Percentiles rank a stretch among this genome's conserved stretches.
These are phyloP conservation scores for Leccinum angustisporum DNA, from an alignment of 1,284 basidiomycete genomes.

Conservation along the genomic window DNA sequence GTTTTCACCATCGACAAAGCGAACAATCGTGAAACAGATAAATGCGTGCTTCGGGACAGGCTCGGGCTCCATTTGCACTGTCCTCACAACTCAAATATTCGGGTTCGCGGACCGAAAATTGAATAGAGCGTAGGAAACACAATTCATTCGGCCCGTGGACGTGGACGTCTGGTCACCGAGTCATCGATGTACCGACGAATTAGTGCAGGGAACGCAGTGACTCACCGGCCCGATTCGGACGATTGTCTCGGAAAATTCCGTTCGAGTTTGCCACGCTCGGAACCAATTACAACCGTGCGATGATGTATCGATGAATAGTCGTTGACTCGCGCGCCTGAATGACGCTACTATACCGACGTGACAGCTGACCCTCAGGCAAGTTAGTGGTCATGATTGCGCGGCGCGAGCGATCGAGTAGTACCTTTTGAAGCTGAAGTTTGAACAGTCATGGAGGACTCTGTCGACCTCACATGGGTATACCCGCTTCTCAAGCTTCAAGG, in stretches of 20 bases:
- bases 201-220: not conserved
- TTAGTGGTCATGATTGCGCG: not conserved
- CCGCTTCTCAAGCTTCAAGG: not conserved
- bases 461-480: not conserved
- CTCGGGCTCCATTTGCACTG: not conserved
- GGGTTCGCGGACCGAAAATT: not conserved
- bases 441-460: not conserved
- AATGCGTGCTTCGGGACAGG: not conserved
- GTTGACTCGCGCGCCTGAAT: not conserved
- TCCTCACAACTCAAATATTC: not conserved
- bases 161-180: not conserved
- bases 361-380: not conserved
- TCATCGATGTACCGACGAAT: not conserved
- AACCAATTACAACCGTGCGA: not conserved
- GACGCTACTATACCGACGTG: not conserved
- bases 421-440: not conserved
- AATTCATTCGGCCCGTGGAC: not conserved
- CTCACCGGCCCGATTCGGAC: not conserved
- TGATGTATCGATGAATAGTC: not conserved
- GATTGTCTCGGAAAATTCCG: not conserved
- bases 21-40: not conserved
- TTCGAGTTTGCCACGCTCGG: not conserved
- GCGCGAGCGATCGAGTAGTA: not conserved
- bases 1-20: not conserved
- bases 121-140: not conserved